phyloP scores from a whole-genome alignment of 73 alveolate species.

The Symbiodinium natans region DNA sequence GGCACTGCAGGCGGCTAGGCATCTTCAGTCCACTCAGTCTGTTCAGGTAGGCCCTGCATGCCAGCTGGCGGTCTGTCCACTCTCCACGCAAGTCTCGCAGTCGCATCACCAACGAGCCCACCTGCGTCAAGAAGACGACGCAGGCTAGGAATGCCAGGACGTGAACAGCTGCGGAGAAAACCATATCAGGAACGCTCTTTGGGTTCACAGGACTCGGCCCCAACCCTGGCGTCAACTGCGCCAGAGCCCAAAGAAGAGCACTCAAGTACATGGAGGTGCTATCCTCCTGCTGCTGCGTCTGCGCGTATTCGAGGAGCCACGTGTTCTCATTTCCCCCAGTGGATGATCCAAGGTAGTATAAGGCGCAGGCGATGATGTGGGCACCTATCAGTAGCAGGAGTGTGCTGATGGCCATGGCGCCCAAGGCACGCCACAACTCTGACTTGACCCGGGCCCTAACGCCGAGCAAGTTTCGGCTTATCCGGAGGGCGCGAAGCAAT shows the following conservation, averaged over 20 bases:
- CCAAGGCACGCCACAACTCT: slow-evolving; percentile 57
- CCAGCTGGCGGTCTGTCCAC: slow-evolving; percentile 46
- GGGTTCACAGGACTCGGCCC: slow-evolving; percentile 86
- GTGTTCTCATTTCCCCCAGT: slow-evolving; percentile 59
- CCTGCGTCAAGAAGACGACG: slow-evolving; percentile 34
- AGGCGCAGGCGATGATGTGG: slow-evolving; percentile 69
- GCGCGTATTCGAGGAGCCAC: slow-evolving; percentile 68
- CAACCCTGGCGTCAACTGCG: slow-evolving; percentile 67
- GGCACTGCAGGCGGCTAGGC: slow-evolving; percentile 8
- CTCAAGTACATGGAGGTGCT: slow-evolving; percentile 20
- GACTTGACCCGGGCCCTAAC: slow-evolving; percentile 60
- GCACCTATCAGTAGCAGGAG: slow-evolving; percentile 52
- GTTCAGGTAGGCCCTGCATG: slow-evolving; percentile 39
- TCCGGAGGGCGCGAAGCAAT: slow-evolving; percentile 41
- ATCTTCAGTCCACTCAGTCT: neutral
- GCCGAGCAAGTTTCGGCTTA: slow-evolving; percentile 63
- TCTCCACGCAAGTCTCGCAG: slow-evolving; percentile 60
- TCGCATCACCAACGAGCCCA: slow-evolving; percentile 18
- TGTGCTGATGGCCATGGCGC: slow-evolving; percentile 52
- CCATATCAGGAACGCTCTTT: slow-evolving; percentile 63
- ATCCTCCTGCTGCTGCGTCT: slow-evolving; percentile 63
- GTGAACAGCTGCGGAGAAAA: slow-evolving; percentile 35
- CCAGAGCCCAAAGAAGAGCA: slow-evolving; percentile 11
- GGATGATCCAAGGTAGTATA: slow-evolving; percentile 65
- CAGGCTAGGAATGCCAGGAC: slow-evolving; percentile 71